Evolutionary conservation across 305 asterid genomes (phyloP).

Genomic region (Fraxinus ornus): DNA sequence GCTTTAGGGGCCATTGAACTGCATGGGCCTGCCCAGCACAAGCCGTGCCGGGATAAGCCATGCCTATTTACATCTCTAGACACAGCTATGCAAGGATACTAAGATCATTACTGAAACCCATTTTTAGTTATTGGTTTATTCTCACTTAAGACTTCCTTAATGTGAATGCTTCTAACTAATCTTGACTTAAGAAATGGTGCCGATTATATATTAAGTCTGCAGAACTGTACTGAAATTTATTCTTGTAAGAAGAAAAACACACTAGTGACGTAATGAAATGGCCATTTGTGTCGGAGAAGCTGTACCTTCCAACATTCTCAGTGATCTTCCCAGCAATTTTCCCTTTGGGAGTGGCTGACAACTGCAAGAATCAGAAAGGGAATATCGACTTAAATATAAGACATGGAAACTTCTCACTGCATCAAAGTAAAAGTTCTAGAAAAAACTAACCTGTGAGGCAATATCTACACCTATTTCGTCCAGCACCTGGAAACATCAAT

Average conservation of each 20-base stretch:
- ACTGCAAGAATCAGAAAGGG: conserved; percentile 38
- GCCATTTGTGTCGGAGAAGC: background rate
- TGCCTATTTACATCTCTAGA: background rate
- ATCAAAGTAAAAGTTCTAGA: background rate
- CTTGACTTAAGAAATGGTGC: background rate
- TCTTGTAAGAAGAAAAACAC: background rate
- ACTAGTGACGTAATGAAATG: background rate
- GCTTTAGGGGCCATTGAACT: background rate
- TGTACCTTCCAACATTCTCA: conserved; percentile 63
- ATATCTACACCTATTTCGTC: conserved; percentile 91
- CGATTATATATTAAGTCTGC: background rate
- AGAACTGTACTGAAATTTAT: background rate
- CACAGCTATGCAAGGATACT: background rate
- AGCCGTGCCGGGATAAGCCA: background rate
- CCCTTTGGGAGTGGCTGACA: conserved; percentile 90
- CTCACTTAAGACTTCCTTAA: background rate
- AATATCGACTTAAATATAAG: conserved; percentile 7
- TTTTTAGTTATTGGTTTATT: background rate
- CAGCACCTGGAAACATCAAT: conserved; percentile 53
- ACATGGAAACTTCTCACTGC: background rate
- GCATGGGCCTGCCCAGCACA: background rate
- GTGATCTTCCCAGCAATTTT: conserved; percentile 65
- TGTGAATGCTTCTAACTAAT: background rate
- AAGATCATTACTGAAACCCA: background rate
- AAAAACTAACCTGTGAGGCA: conserved; percentile 75